Evolutionary conservation across 306 rosid species (phyloP).

Genomic region (Cucumis cinereus): DNA sequence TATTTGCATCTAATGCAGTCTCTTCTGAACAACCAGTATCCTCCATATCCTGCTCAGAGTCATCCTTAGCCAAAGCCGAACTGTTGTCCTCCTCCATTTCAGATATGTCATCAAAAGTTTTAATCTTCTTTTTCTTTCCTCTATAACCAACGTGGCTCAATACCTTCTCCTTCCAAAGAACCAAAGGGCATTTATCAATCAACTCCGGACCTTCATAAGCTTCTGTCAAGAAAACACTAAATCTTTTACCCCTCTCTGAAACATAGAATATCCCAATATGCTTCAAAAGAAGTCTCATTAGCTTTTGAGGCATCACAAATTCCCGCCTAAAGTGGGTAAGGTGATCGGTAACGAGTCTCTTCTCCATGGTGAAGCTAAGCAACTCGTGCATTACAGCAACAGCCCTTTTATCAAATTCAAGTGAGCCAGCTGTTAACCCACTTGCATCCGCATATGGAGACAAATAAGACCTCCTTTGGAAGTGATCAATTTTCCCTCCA

Average conservation of each 20-base stretch:
- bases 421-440: conserved; percentile 50
- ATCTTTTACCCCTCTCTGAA: conserved; percentile 90
- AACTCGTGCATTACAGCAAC: conserved; percentile 83
- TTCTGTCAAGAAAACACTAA: conserved; percentile 62
- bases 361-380: conserved; percentile 68
- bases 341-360: conserved; percentile 83
- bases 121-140: conserved; percentile 58
- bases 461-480: conserved; percentile 60
- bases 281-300: conserved; percentile 81
- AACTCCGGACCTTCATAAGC: conserved; percentile 66
- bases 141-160: conserved; percentile 37
- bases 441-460: conserved; percentile 82
- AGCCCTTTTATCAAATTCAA: conserved; percentile 81
- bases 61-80: conserved; percentile 16
- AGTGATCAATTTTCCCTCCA: conserved; percentile 50
- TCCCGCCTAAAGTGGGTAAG: conserved; percentile 80
- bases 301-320: conserved; percentile 81
- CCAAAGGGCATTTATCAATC: conserved; percentile 63
- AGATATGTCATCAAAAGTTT: conserved; percentile 33
- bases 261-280: conserved; percentile 81
- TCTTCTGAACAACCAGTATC: conserved; percentile 28
- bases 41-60: conserved; percentile 32
- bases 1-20: neutral
- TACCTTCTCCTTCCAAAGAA: conserved; percentile 66
- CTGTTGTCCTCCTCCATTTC: conserved; percentile 50